phyloP scores from a whole-genome alignment of 495 filamentous ascomycete genomes.

The Penicillium psychrofluorescens region DNA sequence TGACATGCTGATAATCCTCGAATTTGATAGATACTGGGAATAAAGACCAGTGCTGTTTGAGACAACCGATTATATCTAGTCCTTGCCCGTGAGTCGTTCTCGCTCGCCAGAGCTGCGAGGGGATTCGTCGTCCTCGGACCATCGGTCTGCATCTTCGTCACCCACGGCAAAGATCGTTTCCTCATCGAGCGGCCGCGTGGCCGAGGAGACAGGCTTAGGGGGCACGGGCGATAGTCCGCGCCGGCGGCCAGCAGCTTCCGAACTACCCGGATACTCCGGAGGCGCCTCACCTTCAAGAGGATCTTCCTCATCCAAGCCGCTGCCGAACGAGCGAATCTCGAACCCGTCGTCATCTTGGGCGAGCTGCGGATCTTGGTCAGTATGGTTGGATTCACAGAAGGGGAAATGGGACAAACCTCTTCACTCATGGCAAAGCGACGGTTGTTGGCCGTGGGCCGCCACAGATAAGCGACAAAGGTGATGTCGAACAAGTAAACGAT shows the following conservation, averaged over 20 bases:
- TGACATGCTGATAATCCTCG: conserved; percentile 18
- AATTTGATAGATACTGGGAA: not conserved
- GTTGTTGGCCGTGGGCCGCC: conserved; percentile 96
- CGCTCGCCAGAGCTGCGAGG: conserved; percentile 50
- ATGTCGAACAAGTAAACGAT: conserved; percentile 92
- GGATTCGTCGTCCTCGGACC: conserved; percentile 53
- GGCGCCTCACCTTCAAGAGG: conserved; percentile 27
- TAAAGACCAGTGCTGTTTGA: too few relatives aligned
- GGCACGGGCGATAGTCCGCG: conserved; percentile 41
- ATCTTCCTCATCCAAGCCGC: conserved; percentile 66
- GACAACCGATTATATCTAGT: not conserved
- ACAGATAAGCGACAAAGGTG: conserved; percentile 88
- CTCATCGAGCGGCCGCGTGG: conserved; percentile 58
- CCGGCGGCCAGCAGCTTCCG: conserved; percentile 21
- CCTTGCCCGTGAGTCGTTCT: conserved; percentile 53
- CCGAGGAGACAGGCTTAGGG: conserved; percentile 43
- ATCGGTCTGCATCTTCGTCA: conserved; percentile 68
- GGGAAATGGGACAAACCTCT: conserved; percentile 48
- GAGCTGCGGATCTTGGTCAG: conserved; percentile 46
- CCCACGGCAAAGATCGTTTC: conserved; percentile 94
- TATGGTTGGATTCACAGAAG: not conserved
- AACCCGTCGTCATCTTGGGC: conserved; percentile 98
- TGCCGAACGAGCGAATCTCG: conserved; percentile 88
- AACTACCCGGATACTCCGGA: conserved; percentile 26
- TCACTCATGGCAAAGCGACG: conserved; percentile 97